Base-by-base conservation (phyloP, 768 basidiomycete genomes). In the Stropharia rugosoannulata region DNA sequence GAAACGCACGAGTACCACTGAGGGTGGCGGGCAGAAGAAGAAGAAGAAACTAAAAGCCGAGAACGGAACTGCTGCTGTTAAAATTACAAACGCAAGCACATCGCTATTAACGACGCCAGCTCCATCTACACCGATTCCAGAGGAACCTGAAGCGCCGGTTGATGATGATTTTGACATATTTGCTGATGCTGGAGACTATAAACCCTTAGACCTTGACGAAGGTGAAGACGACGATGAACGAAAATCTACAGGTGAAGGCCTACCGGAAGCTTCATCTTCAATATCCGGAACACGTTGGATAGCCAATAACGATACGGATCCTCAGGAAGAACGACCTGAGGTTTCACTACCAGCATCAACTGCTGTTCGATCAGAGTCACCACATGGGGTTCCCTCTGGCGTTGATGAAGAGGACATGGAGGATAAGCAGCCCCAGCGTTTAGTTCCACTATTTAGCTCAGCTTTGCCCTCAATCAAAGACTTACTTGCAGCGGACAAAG, bases 151-250 rank as follows among this genome's bases (percentile, higher is more conserved):
- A 4, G 74, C 75, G 55, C 70, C 74, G 5, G 58, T 75, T 6
- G 67, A 72, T n/a, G 84, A 84, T 16, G 84, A 92, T 50, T 81
- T 92, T 40, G 90, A 96, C 65, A 95, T 97, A 41, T 97, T 97
- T 67, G 89, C 84, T 1, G 94, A 75, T 51, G 90, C 84, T 4
- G 93, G 87, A 8, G 91, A 92, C 47, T 97, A 95, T 65, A 80
- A 87, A 49, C 90, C 90, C 1, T 66, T 89, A 6, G 80, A 72
- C 9, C 29, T 32, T 4, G 84, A 76, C 18, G 80, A 83, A 16
- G 84, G 80, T 32, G 78, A 79, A 5, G 78, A 79, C 11, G 77
- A 43, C 13, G 47, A 36, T 15, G 10, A 10, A 29, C 48, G 49
- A 12, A 44, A 51, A 25, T 49, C 50, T 35, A 15, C 36, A 42